Conservation (phyloP, 225 moss, liverwort and hornwort genomes). For the Asterella californica region DNA sequence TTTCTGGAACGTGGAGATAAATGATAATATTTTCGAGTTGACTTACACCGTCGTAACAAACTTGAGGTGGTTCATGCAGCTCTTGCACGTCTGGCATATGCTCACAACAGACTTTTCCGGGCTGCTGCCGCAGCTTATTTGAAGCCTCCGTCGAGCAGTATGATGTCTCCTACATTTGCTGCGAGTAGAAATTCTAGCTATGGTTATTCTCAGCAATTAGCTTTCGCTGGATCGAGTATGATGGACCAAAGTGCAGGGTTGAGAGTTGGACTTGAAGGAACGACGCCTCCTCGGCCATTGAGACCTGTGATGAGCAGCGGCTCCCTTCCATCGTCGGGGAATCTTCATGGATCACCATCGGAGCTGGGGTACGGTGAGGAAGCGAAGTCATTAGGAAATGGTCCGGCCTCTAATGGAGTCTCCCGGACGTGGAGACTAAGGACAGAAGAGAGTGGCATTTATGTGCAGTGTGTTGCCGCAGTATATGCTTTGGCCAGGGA, state of each 20-base stretch:
- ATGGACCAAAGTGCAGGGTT: slow-evolving; percentile 48
- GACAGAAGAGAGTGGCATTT: slow-evolving; percentile 81
- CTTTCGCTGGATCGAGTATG: slow-evolving; percentile 44
- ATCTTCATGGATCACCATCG: slow-evolving; percentile 44
- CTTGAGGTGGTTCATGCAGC: slow-evolving; percentile 43
- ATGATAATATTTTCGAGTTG: slow-evolving; percentile 16
- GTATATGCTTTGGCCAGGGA: slow-evolving; percentile 94
- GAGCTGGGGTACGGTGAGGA: slow-evolving; percentile 38
- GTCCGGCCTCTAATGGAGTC: slow-evolving; percentile 43
- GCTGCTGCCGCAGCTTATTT: slow-evolving; percentile 93
- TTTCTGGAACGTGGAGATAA: background rate
- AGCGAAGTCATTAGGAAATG: slow-evolving; percentile 42
- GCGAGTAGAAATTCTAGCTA: slow-evolving; percentile 50
- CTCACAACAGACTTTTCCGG: slow-evolving; percentile 80
- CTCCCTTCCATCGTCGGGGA: slow-evolving; percentile 60
- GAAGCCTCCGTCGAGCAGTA: slow-evolving; percentile 87
- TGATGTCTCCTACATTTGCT: slow-evolving; percentile 64
- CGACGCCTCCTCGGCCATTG: slow-evolving; percentile 53
- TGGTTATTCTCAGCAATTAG: slow-evolving; percentile 49
- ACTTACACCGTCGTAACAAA: background rate
- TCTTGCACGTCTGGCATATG: slow-evolving; percentile 71
- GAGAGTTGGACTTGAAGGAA: slow-evolving; percentile 52
- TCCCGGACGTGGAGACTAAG: slow-evolving; percentile 61
- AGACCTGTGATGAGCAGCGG: slow-evolving; percentile 61
- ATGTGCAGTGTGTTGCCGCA: slow-evolving; percentile 97